These are phyloP conservation scores for Phytophthora capsici DNA, from an alignment of 352 stramenopile genomes.

Conservation along the genomic window DNA sequence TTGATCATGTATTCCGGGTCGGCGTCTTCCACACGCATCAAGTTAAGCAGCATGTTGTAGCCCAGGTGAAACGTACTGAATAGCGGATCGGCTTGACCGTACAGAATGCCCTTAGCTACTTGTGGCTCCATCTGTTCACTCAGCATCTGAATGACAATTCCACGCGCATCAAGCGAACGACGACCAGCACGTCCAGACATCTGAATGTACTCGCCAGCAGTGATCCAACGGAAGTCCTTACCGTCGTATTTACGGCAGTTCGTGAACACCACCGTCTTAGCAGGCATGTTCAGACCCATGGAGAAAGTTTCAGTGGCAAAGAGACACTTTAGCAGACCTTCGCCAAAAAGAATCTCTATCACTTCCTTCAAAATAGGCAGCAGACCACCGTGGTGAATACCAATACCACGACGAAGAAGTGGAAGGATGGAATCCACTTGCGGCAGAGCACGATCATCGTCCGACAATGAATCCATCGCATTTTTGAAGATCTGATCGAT, in stretches of 20 bases:
- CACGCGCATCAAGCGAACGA: constrained; percentile 97
- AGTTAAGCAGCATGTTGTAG: constrained; percentile 99
- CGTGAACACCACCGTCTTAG: constrained; percentile 99
- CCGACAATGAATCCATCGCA: constrained; percentile 96
- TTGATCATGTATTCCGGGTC: constrained; percentile 98
- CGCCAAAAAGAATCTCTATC: constrained; percentile 91
- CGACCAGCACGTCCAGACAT: constrained; percentile 98
- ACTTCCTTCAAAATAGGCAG: constrained; percentile 99
- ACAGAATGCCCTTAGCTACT: constrained; percentile 95
- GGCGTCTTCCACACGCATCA: constrained; percentile 97
- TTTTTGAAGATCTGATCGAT: constrained; percentile 97
- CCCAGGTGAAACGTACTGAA: constrained; percentile 96
- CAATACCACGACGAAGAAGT: constrained; percentile 97
- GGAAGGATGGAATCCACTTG: constrained; percentile 98
- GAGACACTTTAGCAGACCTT: constrained; percentile 98
- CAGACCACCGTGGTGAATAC: constrained; percentile 99
- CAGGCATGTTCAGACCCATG: constrained; percentile 99
- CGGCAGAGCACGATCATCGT: constrained; percentile 98
- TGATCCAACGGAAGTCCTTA: constrained; percentile 96
- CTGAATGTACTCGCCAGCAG: constrained; percentile 94
- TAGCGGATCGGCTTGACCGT: constrained; percentile 74
- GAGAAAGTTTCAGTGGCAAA: constrained; percentile 99
- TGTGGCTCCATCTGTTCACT: constrained; percentile 99
- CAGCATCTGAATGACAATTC: constrained; percentile 99
- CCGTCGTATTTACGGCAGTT: constrained; percentile 97